Conservation (phyloP, 1,284 basidiomycete genomes). For the Naganishia cerealis region DNA sequence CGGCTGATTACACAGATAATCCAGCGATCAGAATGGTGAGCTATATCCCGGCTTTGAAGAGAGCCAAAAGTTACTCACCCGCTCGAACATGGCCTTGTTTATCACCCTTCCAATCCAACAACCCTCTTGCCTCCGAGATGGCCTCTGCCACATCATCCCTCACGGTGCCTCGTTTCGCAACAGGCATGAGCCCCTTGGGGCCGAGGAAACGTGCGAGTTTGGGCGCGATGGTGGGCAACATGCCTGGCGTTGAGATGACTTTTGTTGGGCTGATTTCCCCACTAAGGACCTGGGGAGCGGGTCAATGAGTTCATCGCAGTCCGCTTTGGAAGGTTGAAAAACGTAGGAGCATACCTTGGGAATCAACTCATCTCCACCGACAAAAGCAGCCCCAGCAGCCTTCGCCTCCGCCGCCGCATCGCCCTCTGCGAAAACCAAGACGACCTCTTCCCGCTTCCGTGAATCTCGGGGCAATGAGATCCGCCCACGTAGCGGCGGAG, state of each 20-base stretch:
- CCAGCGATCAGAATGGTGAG: not conserved
- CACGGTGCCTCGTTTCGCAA: conserved; percentile 88
- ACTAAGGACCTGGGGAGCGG: conserved; percentile 37
- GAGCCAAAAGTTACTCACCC: conserved; percentile 57
- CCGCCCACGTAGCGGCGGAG: conserved; percentile 76
- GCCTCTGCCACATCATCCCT: conserved; percentile 78
- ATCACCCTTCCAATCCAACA: conserved; percentile 90
- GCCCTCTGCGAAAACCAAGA: conserved; percentile 80
- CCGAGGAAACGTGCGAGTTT: conserved; percentile 85
- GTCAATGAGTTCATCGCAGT: not conserved
- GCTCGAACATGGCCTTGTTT: conserved; percentile 79
- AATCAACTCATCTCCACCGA: conserved; percentile 80
- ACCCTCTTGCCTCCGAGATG: conserved; percentile 75
- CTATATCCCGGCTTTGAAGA: not conserved
- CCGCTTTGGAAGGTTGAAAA: conserved; percentile 1
- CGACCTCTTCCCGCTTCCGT: conserved; percentile 64
- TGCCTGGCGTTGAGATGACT: conserved; percentile 71
- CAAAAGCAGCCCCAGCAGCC: conserved; percentile 77
- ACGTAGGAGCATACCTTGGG: conserved; percentile 63
- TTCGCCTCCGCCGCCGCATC: conserved; percentile 68
- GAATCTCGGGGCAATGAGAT: conserved; percentile 71
- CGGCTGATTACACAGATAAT: conserved; percentile 2
- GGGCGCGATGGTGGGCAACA: conserved; percentile 75
- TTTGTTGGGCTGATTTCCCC: conserved; percentile 50
- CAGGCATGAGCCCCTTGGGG: conserved; percentile 93